Conservation (phyloP, 371 early-diverging fungal genomes). For the Mucor velutinosus region DNA sequence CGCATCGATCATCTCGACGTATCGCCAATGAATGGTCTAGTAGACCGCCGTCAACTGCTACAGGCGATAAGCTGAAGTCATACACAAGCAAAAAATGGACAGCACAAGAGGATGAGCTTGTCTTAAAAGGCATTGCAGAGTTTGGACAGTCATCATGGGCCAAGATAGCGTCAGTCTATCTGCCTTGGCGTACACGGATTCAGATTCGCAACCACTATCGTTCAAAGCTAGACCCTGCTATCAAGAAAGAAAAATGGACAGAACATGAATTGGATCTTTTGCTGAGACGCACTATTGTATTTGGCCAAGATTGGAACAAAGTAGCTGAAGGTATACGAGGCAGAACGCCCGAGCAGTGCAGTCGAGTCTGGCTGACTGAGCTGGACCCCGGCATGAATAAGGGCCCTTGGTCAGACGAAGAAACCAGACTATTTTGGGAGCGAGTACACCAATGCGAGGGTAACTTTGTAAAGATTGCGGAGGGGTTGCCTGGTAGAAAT, state of each 20-base stretch:
- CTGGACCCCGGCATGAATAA: slow-evolving; percentile 29
- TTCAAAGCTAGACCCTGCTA: slow-evolving; percentile 6
- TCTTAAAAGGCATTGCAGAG: slow-evolving; percentile 24
- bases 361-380: slow-evolving; percentile 23
- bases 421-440: slow-evolving; percentile 38
- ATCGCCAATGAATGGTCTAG: slow-evolving; percentile 30
- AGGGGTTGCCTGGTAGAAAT: slow-evolving; percentile 29
- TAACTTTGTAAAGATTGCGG: slow-evolving; percentile 20
- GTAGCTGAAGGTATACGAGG: slow-evolving; percentile 46
- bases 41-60: background rate
- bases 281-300: slow-evolving; percentile 38
- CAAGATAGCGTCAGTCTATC: slow-evolving; percentile 16
- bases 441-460: slow-evolving; percentile 14
- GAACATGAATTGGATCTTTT: slow-evolving; percentile 36
- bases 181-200: slow-evolving; percentile 26
- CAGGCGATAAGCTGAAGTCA: background rate
- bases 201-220: slow-evolving; percentile 25
- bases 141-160: slow-evolving; percentile 30
- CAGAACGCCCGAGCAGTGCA: slow-evolving; percentile 28
- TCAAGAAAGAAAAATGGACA: slow-evolving; percentile 27
- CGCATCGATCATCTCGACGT: slow-evolving; percentile 29
- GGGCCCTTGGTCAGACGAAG: slow-evolving; percentile 27
- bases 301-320: slow-evolving; percentile 43
- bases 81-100: slow-evolving; percentile 24
- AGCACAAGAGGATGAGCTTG: slow-evolving; percentile 32